Evolutionary conservation across 225 moss, liverwort and hornwort genomes (phyloP).

Genomic region (Physcomitrellopsis africana): DNA sequence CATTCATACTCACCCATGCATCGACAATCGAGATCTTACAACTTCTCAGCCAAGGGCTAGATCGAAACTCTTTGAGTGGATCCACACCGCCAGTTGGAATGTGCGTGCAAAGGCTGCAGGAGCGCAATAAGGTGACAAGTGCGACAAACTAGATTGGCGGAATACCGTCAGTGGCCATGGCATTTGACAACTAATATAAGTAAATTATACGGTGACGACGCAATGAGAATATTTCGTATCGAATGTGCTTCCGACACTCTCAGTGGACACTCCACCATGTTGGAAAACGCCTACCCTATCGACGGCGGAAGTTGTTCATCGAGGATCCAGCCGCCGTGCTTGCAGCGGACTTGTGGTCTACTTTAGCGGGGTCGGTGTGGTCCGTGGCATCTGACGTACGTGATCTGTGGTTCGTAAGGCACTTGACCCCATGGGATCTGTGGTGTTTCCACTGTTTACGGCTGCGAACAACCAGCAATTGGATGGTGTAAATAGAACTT

Average conservation of each 20-base stretch:
- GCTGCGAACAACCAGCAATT: conserved; percentile 24
- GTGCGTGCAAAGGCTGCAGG: conserved; percentile 18
- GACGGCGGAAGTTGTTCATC: conserved; percentile 30
- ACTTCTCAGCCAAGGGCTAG: neutral
- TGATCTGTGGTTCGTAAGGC: conserved; percentile 26
- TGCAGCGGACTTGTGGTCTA: conserved; percentile 4
- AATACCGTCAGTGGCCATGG: neutral
- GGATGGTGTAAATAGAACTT: conserved; percentile 18
- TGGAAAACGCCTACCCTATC: conserved; percentile 10
- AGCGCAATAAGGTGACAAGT: conserved; percentile 32
- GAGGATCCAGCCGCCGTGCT: conserved; percentile 31
- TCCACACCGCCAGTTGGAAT: conserved; percentile 31
- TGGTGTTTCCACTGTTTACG: conserved; percentile 28
- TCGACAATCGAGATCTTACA: conserved; percentile 3
- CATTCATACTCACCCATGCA: neutral
- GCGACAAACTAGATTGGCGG: conserved; percentile 23
- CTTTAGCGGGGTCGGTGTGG: neutral
- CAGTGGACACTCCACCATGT: too few relatives aligned
- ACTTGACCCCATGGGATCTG: neutral
- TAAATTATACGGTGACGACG: conserved; percentile 27
- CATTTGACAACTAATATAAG: neutral
- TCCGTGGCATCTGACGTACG: conserved; percentile 20
- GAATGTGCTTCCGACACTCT: conserved; percentile 31
- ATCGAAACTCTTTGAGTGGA: neutral
- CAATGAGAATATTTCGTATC: conserved; percentile 33